A percentile compares a stretch with the other conserved stretches of the same genome.
These are phyloP conservation scores for Pistacia atlantica DNA, from an alignment of 345 rosid species.

Conservation along the genomic window DNA sequence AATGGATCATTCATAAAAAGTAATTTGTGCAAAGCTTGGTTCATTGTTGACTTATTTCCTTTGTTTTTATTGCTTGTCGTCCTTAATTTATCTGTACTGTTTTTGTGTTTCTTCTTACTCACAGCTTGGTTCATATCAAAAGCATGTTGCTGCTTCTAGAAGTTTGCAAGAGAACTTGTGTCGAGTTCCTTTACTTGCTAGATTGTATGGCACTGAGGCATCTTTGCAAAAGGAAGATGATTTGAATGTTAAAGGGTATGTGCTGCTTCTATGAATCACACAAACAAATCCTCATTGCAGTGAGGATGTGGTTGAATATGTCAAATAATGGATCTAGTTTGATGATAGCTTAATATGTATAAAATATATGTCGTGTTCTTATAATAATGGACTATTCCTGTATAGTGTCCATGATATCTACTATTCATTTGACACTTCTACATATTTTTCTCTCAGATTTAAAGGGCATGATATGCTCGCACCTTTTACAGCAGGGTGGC, in stretches of 20 bases:
- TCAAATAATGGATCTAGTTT: too few relatives aligned
- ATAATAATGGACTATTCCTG: too few relatives aligned
- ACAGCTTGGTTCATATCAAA: conserved; percentile 52
- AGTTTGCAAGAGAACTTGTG: conserved; percentile 31
- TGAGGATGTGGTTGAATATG: too few relatives aligned
- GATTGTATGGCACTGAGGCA: conserved; percentile 58
- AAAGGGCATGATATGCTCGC: conserved; percentile 98
- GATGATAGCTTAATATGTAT: too few relatives aligned
- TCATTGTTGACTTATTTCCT: background rate
- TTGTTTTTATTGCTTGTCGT: background rate
- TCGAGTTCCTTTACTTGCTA: conserved; percentile 32
- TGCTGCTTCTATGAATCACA: background rate
- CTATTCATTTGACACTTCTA: too few relatives aligned
- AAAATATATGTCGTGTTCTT: too few relatives aligned
- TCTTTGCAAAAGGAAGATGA: conserved; percentile 54
- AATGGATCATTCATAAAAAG: background rate
- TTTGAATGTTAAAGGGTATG: conserved; percentile 42
- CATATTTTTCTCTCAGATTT: conserved; percentile 48
- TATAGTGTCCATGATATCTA: too few relatives aligned
- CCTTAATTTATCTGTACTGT: background rate
- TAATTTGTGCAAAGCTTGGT: background rate
- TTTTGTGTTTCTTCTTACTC: background rate
- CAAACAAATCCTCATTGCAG: too few relatives aligned
- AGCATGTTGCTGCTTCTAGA: conserved; percentile 39
- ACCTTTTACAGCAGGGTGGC: conserved; percentile 99